Evolutionary conservation across 2,329 filamentous ascomycete species (phyloP).

Genomic region (Xylariaceae sp.): DNA sequence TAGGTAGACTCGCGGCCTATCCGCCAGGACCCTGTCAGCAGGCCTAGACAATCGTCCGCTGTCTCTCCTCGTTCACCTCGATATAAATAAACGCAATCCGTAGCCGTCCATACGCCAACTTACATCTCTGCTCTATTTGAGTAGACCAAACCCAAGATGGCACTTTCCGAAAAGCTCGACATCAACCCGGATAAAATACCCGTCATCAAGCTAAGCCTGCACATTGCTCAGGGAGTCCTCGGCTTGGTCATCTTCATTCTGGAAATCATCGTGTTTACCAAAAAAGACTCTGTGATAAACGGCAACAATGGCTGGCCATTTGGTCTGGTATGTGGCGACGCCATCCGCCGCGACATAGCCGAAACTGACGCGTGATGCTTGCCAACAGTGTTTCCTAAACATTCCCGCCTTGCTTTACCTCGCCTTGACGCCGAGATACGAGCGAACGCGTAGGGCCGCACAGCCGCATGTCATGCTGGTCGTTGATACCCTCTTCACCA

Average conservation of each 20-base stretch:
- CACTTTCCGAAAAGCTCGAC: slow-evolving; percentile 46
- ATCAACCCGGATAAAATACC: slow-evolving; percentile 53
- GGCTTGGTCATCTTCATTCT: slow-evolving; percentile 55
- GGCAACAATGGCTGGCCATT: slow-evolving; percentile 62
- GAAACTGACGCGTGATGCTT: background rate
- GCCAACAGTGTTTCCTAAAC: slow-evolving; percentile 57
- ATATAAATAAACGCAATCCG: no score
- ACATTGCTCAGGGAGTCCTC: slow-evolving; percentile 51
- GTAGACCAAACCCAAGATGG: slow-evolving; percentile 16
- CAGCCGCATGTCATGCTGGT: slow-evolving; percentile 58
- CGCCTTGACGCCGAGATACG: slow-evolving; percentile 60
- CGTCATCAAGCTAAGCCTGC: slow-evolving; percentile 53
- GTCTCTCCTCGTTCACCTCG: no score
- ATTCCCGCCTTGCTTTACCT: slow-evolving; percentile 63
- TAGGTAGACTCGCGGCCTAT: no score
- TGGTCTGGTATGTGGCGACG: slow-evolving; percentile 50
- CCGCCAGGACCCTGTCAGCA: no score
- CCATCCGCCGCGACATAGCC: background rate
- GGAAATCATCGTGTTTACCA: slow-evolving; percentile 56
- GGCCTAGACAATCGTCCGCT: no score
- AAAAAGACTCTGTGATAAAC: slow-evolving; percentile 45
- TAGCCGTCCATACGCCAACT: no score
- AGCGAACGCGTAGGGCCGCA: slow-evolving; percentile 57
- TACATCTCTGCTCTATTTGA: no score
- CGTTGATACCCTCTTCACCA: slow-evolving; percentile 53